Conservation (phyloP, 1,139 yeast genomes). For the Wickerhamomyces sp. region DNA sequence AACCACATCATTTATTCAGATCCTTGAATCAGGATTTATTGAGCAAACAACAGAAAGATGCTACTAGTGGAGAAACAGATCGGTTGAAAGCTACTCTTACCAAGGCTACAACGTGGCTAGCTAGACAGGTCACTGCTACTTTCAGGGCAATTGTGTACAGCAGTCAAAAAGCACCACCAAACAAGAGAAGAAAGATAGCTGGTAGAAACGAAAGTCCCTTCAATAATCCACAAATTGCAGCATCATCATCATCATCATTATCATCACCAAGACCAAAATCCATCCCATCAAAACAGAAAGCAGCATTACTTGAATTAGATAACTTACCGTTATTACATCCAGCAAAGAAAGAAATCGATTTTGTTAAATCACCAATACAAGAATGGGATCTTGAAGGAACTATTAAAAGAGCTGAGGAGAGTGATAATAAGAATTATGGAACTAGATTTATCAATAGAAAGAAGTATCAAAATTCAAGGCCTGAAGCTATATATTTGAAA, state of each 20-base stretch:
- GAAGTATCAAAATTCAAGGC: slow-evolving; percentile 11
- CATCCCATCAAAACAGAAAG: slow-evolving; percentile 6
- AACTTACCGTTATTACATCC: slow-evolving; percentile 14
- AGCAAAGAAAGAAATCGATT: slow-evolving; percentile 11
- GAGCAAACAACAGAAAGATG: slow-evolving; percentile 4
- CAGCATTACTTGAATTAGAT: slow-evolving; percentile 3
- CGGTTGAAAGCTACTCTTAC: background rate
- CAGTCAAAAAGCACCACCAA: background rate
- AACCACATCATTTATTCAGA: background rate
- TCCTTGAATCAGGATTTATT: slow-evolving; percentile 4
- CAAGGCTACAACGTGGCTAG: too few species aligned
- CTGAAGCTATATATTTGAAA: slow-evolving; percentile 28
- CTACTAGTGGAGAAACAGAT: slow-evolving; percentile 10
- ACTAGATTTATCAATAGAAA: slow-evolving; percentile 22
- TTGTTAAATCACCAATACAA: slow-evolving; percentile 18
- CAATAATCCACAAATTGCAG: background rate
- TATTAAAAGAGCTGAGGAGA: slow-evolving; percentile 1
- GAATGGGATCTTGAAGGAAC: slow-evolving; percentile 15
- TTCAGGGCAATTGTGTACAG: background rate
- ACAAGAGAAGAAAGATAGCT: slow-evolving; percentile 13
- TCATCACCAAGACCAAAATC: background rate
- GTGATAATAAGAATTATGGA: slow-evolving; percentile 19
- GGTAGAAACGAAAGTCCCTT: background rate
- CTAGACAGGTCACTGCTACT: background rate
- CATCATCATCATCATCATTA: slow-evolving; percentile 3